phyloP scores from a whole-genome alignment of 2,329 filamentous ascomycete species.

The Aspergillus alliaceus region DNA sequence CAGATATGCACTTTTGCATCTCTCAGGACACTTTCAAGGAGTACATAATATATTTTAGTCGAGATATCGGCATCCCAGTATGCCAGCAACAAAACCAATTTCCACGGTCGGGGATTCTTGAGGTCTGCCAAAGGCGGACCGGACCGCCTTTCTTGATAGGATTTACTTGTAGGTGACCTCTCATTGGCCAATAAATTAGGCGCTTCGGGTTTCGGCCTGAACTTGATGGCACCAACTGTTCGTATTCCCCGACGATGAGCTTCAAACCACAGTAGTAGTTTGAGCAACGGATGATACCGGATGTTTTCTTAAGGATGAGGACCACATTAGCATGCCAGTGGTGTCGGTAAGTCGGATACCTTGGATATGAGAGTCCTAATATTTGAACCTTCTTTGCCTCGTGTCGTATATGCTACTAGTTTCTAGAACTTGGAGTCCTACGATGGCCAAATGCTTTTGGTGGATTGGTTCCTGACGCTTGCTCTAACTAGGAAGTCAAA shows the following conservation, averaged over 20 bases:
- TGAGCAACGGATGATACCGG: neutral
- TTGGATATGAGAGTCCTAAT: neutral
- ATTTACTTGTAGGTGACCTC: no score
- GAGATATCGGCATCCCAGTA: neutral
- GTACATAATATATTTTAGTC: neutral
- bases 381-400: accelerated
- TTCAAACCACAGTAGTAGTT: no score
- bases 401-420: accelerated
- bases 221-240: neutral
- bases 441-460: neutral
- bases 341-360: neutral
- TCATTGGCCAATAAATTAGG: no score
- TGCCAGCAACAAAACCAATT: neutral
- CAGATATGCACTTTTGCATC: neutral
- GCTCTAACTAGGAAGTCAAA: neutral
- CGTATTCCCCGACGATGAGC: neutral
- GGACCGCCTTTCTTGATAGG: no score
- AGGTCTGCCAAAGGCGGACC: no score
- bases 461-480: neutral
- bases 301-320: neutral
- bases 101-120: neutral
- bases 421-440: neutral
- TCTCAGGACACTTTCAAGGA: neutral
- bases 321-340: neutral
- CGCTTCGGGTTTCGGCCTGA: neutral